phyloP scores from a whole-genome alignment of 306 rosid genomes.

The Abrus precatorius region DNA sequence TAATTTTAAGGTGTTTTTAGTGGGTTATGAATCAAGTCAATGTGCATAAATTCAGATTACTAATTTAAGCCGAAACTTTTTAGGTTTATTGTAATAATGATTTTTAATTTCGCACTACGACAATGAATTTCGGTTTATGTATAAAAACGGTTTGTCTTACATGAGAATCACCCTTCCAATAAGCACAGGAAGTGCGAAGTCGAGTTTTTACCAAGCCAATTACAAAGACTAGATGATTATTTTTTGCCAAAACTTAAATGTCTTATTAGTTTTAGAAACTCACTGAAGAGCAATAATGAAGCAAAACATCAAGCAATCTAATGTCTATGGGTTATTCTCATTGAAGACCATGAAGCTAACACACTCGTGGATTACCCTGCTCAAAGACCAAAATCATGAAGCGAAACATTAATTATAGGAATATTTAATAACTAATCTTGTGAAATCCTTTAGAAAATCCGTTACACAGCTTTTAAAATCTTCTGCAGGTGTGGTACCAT shows the following conservation, averaged over 20 bases:
- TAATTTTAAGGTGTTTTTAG: background rate
- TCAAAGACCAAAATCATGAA: background rate
- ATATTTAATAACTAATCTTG: background rate
- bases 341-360: background rate
- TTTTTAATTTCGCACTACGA: background rate
- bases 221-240: background rate
- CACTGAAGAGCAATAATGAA: background rate
- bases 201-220: background rate
- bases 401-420: background rate
- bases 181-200: background rate
- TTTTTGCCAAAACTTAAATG: background rate
- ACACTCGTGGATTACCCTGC: background rate
- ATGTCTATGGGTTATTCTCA: background rate
- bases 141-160: background rate
- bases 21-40: conserved; percentile 10
- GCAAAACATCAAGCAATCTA: background rate
- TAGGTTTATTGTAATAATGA: background rate
- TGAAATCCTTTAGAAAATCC: background rate
- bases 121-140: background rate
- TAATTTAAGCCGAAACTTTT: background rate
- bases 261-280: background rate
- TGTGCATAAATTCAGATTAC: background rate
- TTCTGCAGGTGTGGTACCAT: background rate
- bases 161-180: background rate
- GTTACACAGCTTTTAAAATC: background rate